Conservation (phyloP, 441 rosid species). For the Populus hybrid region DNA sequence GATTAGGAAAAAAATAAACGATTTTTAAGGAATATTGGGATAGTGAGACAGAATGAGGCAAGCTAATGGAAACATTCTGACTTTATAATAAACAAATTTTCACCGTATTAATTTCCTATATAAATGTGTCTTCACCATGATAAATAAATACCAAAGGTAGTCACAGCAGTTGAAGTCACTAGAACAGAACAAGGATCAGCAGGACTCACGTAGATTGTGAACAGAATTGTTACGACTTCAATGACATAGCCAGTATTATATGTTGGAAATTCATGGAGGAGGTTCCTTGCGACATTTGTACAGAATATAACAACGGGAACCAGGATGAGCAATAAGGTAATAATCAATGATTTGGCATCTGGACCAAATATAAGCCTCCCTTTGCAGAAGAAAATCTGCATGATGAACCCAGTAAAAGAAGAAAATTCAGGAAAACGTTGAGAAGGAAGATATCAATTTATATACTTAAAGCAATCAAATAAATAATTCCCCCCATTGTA, state of each 20-base stretch:
- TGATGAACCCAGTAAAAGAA: conserved; percentile 16
- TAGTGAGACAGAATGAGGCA: not conserved
- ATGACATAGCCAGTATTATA: conserved; percentile 57
- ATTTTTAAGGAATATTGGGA: not conserved
- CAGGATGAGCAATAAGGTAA: conserved; percentile 72
- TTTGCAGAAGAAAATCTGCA: conserved; percentile 76
- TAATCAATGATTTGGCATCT: conserved; percentile 79
- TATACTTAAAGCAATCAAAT: not conserved
- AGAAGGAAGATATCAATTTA: not conserved
- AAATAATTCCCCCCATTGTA: not conserved
- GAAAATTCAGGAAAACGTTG: not conserved
- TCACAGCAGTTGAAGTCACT: not conserved
- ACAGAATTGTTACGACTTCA: conserved; percentile 55
- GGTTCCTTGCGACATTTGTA: conserved; percentile 75
- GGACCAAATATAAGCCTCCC: conserved; percentile 97
- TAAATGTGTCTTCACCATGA: not conserved
- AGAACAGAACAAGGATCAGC: not conserved
- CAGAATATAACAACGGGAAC: conserved; percentile 75
- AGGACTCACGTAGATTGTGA: conserved; percentile 68
- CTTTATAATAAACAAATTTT: not conserved
- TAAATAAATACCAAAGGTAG: not conserved
- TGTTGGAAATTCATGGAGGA: conserved; percentile 55
- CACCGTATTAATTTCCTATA: not conserved
- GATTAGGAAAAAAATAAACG: not conserved
- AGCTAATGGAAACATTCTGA: conserved; percentile 4